Evolutionary conservation across 306 rosid species (phyloP).

Genomic region (Arachis hypogaea): DNA sequence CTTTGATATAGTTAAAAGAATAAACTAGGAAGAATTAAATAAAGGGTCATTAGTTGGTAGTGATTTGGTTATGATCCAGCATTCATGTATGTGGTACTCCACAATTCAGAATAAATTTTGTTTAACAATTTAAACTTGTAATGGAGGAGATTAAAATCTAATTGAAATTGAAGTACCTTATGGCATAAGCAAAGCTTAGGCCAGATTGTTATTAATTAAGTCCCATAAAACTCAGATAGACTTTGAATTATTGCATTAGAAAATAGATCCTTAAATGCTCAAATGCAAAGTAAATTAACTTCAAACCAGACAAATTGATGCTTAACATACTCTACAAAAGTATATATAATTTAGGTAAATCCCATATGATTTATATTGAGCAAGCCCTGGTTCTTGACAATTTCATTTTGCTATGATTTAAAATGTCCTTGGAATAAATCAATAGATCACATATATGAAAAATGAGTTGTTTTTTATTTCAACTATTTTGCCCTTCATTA

Average conservation of each 20-base stretch:
- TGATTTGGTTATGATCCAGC: slow-evolving; percentile 26
- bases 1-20: not conserved
- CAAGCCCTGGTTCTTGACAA: too few relatives aligned
- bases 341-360: not conserved
- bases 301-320: not conserved
- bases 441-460: too few relatives aligned
- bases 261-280: not conserved
- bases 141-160: not conserved
- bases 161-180: not conserved
- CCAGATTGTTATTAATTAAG: not conserved
- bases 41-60: not conserved
- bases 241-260: not conserved
- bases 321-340: not conserved
- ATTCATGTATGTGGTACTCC: not conserved
- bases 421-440: too few relatives aligned
- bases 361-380: not conserved
- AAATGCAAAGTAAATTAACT: not conserved
- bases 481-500: too few relatives aligned
- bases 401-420: too few relatives aligned
- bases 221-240: not conserved
- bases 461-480: too few relatives aligned
- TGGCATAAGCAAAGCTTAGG: not conserved
- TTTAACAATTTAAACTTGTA: not conserved
- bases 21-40: too few relatives aligned
- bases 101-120: not conserved